A percentile compares a stretch with the other conserved stretches of the same genome.
phyloP scores from a whole-genome alignment of 2,329 filamentous ascomycete genomes.

The Pestalotiopsis sp. region DNA sequence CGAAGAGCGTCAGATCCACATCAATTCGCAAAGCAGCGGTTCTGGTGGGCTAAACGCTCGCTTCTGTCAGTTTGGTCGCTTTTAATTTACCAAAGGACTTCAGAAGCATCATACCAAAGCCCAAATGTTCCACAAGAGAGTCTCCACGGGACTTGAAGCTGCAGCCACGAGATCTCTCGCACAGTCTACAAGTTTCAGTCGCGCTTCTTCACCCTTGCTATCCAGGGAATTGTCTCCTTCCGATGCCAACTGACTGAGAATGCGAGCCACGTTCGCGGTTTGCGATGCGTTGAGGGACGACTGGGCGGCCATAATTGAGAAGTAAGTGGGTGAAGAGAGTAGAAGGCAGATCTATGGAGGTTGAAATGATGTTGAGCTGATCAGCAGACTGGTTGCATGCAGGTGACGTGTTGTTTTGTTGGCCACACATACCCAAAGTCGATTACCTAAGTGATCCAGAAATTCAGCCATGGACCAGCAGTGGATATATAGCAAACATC shows the following conservation, averaged over 20 bases:
- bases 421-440: not conserved
- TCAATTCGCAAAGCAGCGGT: slow-evolving; percentile 19
- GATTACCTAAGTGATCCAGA: not conserved
- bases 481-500: too few species aligned
- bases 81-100: not conserved
- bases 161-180: too few species aligned
- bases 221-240: too few species aligned
- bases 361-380: not conserved
- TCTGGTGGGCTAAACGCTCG: slow-evolving; percentile 15
- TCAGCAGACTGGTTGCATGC: not conserved
- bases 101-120: too few species aligned
- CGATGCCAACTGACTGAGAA: not conserved
- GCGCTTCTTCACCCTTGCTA: too few species aligned
- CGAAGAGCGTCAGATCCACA: slow-evolving; percentile 20
- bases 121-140: too few species aligned
- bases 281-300: not conserved
- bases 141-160: too few species aligned
- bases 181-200: too few species aligned
- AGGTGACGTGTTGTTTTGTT: not conserved
- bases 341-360: not conserved
- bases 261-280: not conserved
- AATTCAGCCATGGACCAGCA: too few species aligned
- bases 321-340: not conserved
- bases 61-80: not conserved
- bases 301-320: not conserved